Evolutionary conservation across 2,329 filamentous ascomycete species (phyloP), one percentile per base, ranked within the genome.

Genomic region (Cryoendolithus antarcticus): DNA sequence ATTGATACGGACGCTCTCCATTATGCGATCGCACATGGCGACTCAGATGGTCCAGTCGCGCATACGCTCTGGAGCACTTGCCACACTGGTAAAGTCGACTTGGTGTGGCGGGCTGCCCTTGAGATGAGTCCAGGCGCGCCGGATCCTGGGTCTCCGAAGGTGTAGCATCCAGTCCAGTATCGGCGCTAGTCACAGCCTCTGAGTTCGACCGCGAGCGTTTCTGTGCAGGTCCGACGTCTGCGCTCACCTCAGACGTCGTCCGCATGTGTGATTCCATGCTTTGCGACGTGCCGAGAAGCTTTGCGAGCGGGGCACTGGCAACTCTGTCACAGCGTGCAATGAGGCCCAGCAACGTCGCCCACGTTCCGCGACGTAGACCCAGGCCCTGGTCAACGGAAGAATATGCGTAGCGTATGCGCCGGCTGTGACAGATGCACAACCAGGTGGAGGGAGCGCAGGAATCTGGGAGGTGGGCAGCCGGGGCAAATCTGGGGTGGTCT

Each of bases 11-110:
- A 46, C 65, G 66, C 42, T 66, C 62, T 43, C 64, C 59, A 11
- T 51, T 56, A 44, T 58, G 69, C 44, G 69, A 67, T 45, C 70
- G 64, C 32, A 71, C 67, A 56, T 73, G 70, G 34, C 70, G 64
- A 38, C 63, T 65, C 19, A 74, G 58, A 53, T 73, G 69, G 50
- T 74, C 70, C 4, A 68, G 62, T 21, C 70, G 61, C 7, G 65
- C 66, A 52, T 72, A 74, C 38, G 61, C 65, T 36, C 66, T 69
- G 43, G 64, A 62, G 52, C 70, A 74, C 38, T 66, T 66, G 43
- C 66, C 66, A 48, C 70, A 73, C 48, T 68, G 66, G 48, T 69
- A 71, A 11, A 61, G 50, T 31, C 55, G 45, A 28, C 32, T 28
- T 32, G 35, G 32, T 35, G 48, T 37, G 21, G 41, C 46, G 32